Base-by-base conservation (phyloP, 495 filamentous ascomycete genomes). In the Neurospora sp. region DNA sequence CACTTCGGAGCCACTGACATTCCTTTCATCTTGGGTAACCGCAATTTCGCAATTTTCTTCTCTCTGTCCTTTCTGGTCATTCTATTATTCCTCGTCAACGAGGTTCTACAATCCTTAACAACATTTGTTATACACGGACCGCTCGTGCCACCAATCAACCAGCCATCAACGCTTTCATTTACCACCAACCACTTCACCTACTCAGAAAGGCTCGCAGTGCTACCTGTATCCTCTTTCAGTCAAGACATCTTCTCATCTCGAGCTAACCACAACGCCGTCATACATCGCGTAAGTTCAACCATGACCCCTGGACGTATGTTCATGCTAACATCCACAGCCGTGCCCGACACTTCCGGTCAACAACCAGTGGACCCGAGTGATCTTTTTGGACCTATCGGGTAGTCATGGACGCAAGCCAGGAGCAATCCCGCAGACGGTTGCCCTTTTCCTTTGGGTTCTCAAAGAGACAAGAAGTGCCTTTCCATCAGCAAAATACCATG, bases 401-500 rank as follows among this genome's bases (percentile, higher is more conserved):
- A 78, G 77, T 70, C 72, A 85, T 85, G 83, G 81, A 84, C 75
- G 78, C 82, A 69, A 75, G 59, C 72, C 82, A 84, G 68, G 73
- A 80, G 40, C 82, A 83, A 35, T 35, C 53, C 53, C 53, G 53
- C 27, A 65, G 53, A 65, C 53, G 53, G 14, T 17, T 65, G 27
- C 53, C 53, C 12, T 65, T 65, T 17, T 65, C 53, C 53, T 65
- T 65, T 37, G 53, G 53, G 53, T 65, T 65, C 53, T 35, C 27
- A 37, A 65, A 65, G 53, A 74, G 79, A 40, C 80, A 80, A 77
- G 79, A 83, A 70, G 77, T 78, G 39, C 78, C 79, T 44, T 77
- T 65, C 14, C 53, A 65, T 65, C 53, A 65, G 27, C 53, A 65
- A 65, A 8, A 65, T 8, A 65, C 80, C 37, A 76, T 80, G 69